Evolutionary conservation across 352 stramenopile species (phyloP), one percentile per base, ranked within the genome.

Genomic region (Globisporangium cederbergense): DNA sequence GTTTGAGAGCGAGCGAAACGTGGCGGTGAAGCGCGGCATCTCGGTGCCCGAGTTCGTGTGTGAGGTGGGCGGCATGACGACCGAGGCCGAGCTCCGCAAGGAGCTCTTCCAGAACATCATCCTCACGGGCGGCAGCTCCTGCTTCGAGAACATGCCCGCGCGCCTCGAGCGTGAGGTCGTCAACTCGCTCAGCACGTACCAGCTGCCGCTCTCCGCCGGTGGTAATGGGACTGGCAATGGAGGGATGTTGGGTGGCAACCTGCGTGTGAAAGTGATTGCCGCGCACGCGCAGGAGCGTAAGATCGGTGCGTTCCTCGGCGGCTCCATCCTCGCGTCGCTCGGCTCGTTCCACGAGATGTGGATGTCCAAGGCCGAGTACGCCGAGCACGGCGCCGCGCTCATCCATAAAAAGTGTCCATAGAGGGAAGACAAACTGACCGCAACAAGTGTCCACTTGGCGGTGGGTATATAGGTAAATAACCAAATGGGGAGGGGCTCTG

Each of bases 281-380:
- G 79, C 84, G 9, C 82, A 89, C 57, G 57, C 71, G 1, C 76
- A 86, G 34, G 83, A 95, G 62, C 81, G 86, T 42, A 83, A 78
- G 34, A 73, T 93, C 53, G 81, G 83, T 18, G 73, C 81, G 34
- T 95, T 91, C 30, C 63, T 99, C 22, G 97, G 97, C 56, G 97
- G 96, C 7, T 99, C 96, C 50, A 99, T 99, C 77, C 70, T 99
- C 28, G 96, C 86, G 14, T 99, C 93, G 38, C 81, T 99, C 52
- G 96, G 95, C 14, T 98, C 91, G 42, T 99, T 99, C 81, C 92
- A 98, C 71, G 94, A 99, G 66, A 99, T 99, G 96, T 99, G 97
- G 96, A 97, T 99, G 68, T 98, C 95, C 40, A 99, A 98, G 76
- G 84, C 86, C n/a, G 97, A 99, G 79, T 99, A 99, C 67, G 97